Evolutionary conservation across 805 yeast species (phyloP).

Genomic region (Sungouiella thailandica): DNA sequence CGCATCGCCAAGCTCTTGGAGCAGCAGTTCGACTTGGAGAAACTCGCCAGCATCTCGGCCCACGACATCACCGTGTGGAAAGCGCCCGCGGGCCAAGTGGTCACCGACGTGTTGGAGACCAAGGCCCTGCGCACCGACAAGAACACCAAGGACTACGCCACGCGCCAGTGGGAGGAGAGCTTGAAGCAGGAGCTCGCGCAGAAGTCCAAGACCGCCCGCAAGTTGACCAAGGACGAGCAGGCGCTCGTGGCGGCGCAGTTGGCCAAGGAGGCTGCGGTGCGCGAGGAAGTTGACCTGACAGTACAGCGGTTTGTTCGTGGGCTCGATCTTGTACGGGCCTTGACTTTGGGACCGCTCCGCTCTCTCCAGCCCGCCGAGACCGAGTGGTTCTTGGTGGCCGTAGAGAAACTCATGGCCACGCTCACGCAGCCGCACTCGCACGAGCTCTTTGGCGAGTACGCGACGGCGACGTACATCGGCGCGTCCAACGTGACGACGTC

Average conservation of each 20-base stretch:
- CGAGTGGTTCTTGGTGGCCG: constrained; percentile 70
- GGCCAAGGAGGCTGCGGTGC: constrained; percentile 52
- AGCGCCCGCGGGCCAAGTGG: constrained; percentile 65
- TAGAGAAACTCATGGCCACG: constrained; percentile 43
- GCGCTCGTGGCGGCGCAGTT: constrained; percentile 57
- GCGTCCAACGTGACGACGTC: constrained; percentile 49
- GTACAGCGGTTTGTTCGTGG: constrained; percentile 43
- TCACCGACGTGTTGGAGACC: constrained; percentile 53
- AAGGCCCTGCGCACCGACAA: constrained; percentile 46
- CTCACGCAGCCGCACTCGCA: constrained; percentile 27
- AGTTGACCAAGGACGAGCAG: constrained; percentile 75
- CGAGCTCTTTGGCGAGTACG: constrained; percentile 38
- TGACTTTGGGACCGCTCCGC: constrained; percentile 32
- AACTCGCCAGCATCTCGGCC: constrained; percentile 38
- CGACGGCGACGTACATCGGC: constrained; percentile 47
- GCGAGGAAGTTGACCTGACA: constrained; percentile 39
- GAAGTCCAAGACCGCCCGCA: constrained; percentile 46
- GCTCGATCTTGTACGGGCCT: constrained; percentile 46
- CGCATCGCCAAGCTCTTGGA: constrained; percentile 39
- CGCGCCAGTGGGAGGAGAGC: constrained; percentile 83
- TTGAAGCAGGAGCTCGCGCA: constrained; percentile 69
- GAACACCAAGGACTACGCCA: constrained; percentile 80
- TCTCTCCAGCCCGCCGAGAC: constrained; percentile 58
- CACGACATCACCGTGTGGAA: constrained; percentile 60
- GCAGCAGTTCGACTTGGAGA: constrained; percentile 35